phyloP scores from a whole-genome alignment of 805 yeast genomes.

The Osmozyma mogii region DNA sequence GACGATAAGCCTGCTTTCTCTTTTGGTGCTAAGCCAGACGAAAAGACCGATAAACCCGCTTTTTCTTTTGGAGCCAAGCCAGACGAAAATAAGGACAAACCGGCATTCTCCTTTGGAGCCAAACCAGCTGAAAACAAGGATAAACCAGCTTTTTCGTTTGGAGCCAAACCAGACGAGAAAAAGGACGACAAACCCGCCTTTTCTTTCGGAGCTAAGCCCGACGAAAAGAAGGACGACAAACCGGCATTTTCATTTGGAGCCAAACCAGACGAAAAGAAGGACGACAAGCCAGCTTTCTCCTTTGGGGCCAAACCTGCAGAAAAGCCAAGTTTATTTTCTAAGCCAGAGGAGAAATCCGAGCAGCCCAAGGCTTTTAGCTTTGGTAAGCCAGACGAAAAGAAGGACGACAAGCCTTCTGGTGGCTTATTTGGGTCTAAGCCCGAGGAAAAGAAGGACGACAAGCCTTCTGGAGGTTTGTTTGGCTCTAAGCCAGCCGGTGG shows the following conservation, averaged over 20 bases:
- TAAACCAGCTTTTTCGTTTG: conserved; percentile 12
- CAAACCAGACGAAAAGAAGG: conserved; percentile 4
- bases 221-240: conserved; percentile 4
- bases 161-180: conserved; percentile 12
- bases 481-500: conserved; percentile 3
- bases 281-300: conserved; percentile 4
- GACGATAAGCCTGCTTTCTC: conserved; percentile 11
- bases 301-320: conserved; percentile 8
- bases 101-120: conserved; percentile 16
- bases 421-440: conserved; percentile 12
- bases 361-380: conserved; percentile 15
- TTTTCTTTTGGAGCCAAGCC: conserved; percentile 1
- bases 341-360: conserved; percentile 5
- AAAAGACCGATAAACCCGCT: conserved; percentile 6
- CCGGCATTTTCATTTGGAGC: conserved; percentile 4
- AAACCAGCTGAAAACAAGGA: conserved; percentile 13
- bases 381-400: conserved; percentile 12
- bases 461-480: conserved; percentile 2
- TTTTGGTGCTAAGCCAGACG: conserved; percentile 19
- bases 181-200: conserved; percentile 8
- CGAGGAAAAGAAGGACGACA: conserved; percentile 6
- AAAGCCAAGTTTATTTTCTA: conserved; percentile 2
- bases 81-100: conserved; percentile 9
- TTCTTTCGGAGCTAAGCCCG: conserved; percentile 12
- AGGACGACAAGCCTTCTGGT: conserved; percentile 8